A percentile compares a stretch with the other conserved stretches of the same genome.
Evolutionary conservation across 2,329 filamentous ascomycete genomes (phyloP).

Genomic region (Colletotrichum spinosum): DNA sequence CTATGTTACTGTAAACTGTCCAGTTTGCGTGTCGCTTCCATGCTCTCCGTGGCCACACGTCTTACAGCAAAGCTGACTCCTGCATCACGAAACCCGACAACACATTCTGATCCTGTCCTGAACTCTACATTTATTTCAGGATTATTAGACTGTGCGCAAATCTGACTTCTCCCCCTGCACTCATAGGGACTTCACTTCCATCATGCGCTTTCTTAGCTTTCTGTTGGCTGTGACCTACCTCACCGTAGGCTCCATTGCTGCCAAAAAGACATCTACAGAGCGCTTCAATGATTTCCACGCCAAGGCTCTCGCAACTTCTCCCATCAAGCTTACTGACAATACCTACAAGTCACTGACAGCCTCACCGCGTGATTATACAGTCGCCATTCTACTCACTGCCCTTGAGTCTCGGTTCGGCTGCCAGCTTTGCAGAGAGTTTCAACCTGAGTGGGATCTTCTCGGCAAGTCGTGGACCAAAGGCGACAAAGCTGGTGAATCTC

Average conservation of each 20-base stretch:
- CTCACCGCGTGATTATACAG: slow-evolving; percentile 84
- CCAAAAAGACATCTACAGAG: slow-evolving; percentile 72
- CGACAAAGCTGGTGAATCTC: slow-evolving; percentile 78
- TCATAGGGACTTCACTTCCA: slow-evolving; percentile 44
- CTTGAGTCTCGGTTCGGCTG: slow-evolving; percentile 87
- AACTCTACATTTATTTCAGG: slow-evolving; percentile 19
- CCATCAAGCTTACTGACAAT: slow-evolving; percentile 82
- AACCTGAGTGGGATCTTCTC: slow-evolving; percentile 92
- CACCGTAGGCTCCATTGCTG: slow-evolving; percentile 68
- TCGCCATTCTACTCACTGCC: slow-evolving; percentile 87
- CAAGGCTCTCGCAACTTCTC: slow-evolving; percentile 72
- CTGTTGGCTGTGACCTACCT: slow-evolving; percentile 74
- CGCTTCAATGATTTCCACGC: slow-evolving; percentile 78
- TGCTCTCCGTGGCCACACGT: slow-evolving; percentile 1
- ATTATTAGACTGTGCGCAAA: slow-evolving; percentile 4
- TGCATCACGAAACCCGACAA: slow-evolving; percentile 7
- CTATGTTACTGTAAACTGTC: slow-evolving; percentile 33
- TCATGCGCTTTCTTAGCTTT: slow-evolving; percentile 76
- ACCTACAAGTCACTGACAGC: slow-evolving; percentile 81
- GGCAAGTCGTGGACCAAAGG: slow-evolving; percentile 88
- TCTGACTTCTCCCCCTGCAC: background rate
- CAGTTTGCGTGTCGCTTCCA: slow-evolving; percentile 24
- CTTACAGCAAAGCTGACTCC: slow-evolving; percentile 14
- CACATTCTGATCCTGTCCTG: slow-evolving; percentile 37
- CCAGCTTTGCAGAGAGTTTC: slow-evolving; percentile 87